Base-by-base conservation (phyloP, 2,329 filamentous ascomycete species). In the Thelonectria rubi region DNA sequence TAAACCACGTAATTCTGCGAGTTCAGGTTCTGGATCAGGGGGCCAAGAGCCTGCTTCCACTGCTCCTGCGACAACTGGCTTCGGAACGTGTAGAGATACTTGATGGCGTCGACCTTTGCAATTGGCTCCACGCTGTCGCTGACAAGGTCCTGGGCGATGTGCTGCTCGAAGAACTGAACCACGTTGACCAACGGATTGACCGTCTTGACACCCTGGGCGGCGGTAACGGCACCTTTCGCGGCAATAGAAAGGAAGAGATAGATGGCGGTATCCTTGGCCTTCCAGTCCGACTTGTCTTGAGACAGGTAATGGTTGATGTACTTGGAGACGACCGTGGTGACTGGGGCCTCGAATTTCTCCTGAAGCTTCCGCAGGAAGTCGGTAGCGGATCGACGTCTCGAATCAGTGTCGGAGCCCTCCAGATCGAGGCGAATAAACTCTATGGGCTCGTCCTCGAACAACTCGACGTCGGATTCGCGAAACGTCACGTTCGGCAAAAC, bases 381-480 rank as follows among this genome's bases (percentile, higher is more conserved):
- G 1, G 94, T 98, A 1, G 96, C 94, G 42, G 95, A 94, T 72
- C 95, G 87, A 68, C 95, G 86, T 73, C 95, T 86, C 1, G 95
- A 99, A 75, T 98, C 95, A 56, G 91, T 96, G 77, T 99, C 95
- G 2, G 95, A 97, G 7, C 95, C 95, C 76, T 99, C 95, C 49
- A 99, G 82, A 77, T 99, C 95, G 72, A 93, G 87, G 65, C 95
- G 87, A 73, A 99, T 99, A 75, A 97, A 99, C 77, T 99, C 95
- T 67, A 99, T 99, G 0, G 95, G 95, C 80, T 99, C 96, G 74
- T 99, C 96, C 75, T 99, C 95, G 70, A 99, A 98, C 68, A 97
- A 85, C 76, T 99, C 95, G 56, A 97, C 86, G 68, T 99, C 96
- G 0, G 94, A 95, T 72, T 97, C 95, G 67, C 96, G 88, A 62